A percentile compares a stretch with the other conserved stretches of the same genome.
Conservation (phyloP, 257 asterid genomes). For the Solanum lignicaule region DNA sequence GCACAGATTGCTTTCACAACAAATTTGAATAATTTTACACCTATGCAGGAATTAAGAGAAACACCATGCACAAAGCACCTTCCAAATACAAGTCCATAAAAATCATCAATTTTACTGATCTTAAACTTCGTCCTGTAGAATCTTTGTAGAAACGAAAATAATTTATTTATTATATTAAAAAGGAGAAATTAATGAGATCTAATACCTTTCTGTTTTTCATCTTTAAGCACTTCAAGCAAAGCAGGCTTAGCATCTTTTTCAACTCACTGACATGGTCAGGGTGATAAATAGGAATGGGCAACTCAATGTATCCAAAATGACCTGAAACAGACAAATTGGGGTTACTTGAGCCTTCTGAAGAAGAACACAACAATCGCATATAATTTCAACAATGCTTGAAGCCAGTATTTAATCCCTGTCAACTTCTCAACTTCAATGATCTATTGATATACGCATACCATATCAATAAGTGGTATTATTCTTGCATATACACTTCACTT, state of each 20-base stretch:
- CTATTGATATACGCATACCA: neutral
- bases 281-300: constrained; percentile 84
- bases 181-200: neutral
- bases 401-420: neutral
- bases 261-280: constrained; percentile 87
- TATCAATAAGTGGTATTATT: neutral
- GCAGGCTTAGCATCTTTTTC: constrained; percentile 55
- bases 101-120: neutral
- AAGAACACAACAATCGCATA: neutral
- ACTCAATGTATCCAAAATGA: constrained; percentile 88
- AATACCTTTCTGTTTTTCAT: constrained; percentile 67
- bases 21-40: neutral
- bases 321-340: constrained; percentile 38
- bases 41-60: neutral
- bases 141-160: neutral
- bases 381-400: neutral
- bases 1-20: neutral
- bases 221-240: constrained; percentile 84
- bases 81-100: neutral
- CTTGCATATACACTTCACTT: neutral
- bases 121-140: neutral
- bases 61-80: neutral
- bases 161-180: neutral
- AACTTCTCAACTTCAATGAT: neutral
- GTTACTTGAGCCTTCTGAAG: neutral